Conservation (phyloP, 1,284 basidiomycete species). For the Cystobasidium pallidum region DNA sequence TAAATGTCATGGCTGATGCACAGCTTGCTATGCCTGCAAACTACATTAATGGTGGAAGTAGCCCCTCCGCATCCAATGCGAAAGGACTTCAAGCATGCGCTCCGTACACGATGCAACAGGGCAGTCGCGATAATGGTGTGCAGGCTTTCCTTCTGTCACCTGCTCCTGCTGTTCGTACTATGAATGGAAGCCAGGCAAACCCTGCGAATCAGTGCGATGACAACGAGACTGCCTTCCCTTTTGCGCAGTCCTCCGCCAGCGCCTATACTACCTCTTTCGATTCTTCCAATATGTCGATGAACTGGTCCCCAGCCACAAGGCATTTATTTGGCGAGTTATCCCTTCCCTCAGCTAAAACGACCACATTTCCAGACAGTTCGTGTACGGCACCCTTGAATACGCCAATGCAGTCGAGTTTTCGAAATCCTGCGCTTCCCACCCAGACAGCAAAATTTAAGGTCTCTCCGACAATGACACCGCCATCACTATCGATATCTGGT, state of each 20-base stretch:
- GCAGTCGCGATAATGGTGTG: background rate
- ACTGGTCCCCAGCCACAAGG: constrained; percentile 25
- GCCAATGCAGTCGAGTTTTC: constrained; percentile 16
- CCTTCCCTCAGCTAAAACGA: background rate
- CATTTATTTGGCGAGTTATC: constrained; percentile 30
- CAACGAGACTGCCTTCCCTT: background rate
- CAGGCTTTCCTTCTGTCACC: constrained; percentile 21
- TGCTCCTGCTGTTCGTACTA: background rate
- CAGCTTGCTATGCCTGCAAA: constrained; percentile 5
- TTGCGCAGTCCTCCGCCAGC: constrained; percentile 5
- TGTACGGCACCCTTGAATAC: constrained; percentile 6
- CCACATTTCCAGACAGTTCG: background rate
- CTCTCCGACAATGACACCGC: background rate
- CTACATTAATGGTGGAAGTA: background rate
- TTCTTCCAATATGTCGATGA: constrained; percentile 7
- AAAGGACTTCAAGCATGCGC: background rate
- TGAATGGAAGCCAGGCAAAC: background rate
- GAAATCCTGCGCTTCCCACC: background rate
- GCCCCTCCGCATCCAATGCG: background rate
- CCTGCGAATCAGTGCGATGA: background rate
- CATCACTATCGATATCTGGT: background rate
- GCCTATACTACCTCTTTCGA: constrained; percentile 20
- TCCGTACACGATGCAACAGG: background rate
- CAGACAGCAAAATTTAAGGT: background rate
- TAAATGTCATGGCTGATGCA: background rate